Evolutionary conservation across 192 early-diverging fungal species (phyloP).

Genomic region (Backusella tarrabulga): DNA sequence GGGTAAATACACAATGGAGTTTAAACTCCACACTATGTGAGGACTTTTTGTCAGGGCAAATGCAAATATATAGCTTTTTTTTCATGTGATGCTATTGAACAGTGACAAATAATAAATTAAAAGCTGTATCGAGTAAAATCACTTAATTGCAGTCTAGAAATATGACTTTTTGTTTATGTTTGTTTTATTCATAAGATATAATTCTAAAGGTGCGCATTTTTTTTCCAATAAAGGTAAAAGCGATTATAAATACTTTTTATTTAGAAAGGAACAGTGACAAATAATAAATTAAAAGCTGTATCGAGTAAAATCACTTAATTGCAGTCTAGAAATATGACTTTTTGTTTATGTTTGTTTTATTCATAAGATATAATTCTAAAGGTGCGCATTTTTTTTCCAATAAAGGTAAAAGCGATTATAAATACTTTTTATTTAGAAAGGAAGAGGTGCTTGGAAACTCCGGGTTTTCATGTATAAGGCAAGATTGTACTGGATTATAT

Average conservation of each 20-base stretch:
- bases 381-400: not conserved
- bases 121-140: not conserved
- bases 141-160: not conserved
- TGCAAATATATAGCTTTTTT: not conserved
- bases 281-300: too few relatives aligned
- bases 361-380: not conserved
- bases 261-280: not conserved
- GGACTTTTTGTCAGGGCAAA: conserved; percentile 3
- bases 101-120: not conserved
- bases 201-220: not conserved
- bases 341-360: not conserved
- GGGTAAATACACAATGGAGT: not conserved
- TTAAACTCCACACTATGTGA: not conserved
- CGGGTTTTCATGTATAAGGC: conserved; percentile 6
- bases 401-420: conserved; percentile 1
- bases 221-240: not conserved
- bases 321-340: not conserved
- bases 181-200: not conserved
- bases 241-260: conserved; percentile 8
- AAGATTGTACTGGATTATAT: not conserved
- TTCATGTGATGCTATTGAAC: not conserved
- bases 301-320: not conserved
- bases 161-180: not conserved
- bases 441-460: not conserved
- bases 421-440: not conserved